Evolutionary conservation across 2,329 filamentous ascomycete genomes (phyloP).

Genomic region (Proliferodiscus dingleyae): DNA sequence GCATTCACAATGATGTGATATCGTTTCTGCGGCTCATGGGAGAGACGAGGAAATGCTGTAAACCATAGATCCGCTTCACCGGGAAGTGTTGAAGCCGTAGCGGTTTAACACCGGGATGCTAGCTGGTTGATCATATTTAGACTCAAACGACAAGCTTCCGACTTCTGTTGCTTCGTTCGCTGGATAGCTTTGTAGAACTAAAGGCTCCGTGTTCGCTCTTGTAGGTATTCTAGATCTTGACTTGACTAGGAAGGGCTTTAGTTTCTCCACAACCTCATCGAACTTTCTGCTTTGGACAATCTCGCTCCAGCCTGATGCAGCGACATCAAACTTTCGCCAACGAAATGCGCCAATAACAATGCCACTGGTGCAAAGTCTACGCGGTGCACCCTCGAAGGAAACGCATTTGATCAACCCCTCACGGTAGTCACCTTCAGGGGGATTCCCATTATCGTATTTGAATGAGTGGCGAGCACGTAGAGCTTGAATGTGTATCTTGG

Average conservation of each 20-base stretch:
- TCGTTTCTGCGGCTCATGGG: too few species aligned
- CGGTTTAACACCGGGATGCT: too few species aligned
- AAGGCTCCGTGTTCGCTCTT: slow-evolving; percentile 5
- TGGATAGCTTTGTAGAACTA: slow-evolving; percentile 1
- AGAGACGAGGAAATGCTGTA: too few species aligned
- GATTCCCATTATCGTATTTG: slow-evolving; percentile 2
- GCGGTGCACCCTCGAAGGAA: slow-evolving; percentile 1
- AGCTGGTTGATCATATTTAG: slow-evolving; percentile 25
- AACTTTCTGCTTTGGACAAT: background rate
- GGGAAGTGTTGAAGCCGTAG: too few species aligned
- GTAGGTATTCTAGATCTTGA: slow-evolving; percentile 1
- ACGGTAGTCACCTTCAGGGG: slow-evolving; percentile 7
- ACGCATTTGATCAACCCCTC: slow-evolving; percentile 13
- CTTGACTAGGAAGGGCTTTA: slow-evolving; percentile 7
- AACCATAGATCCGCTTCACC: too few species aligned
- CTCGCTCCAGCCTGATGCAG: background rate
- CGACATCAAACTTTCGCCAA: background rate
- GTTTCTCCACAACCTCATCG: slow-evolving; percentile 1
- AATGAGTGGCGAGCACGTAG: slow-evolving; percentile 16
- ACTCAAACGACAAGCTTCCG: slow-evolving; percentile 33
- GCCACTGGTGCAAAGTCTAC: slow-evolving; percentile 9
- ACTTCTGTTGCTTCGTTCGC: slow-evolving; percentile 43
- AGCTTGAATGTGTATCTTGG: slow-evolving; percentile 23
- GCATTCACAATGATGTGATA: too few species aligned
- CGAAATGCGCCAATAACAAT: slow-evolving; percentile 20